Evolutionary conservation across 2,329 filamentous ascomycete genomes (phyloP), one percentile per base, ranked within the genome.

Genomic region (Furcasterigmium sp.): DNA sequence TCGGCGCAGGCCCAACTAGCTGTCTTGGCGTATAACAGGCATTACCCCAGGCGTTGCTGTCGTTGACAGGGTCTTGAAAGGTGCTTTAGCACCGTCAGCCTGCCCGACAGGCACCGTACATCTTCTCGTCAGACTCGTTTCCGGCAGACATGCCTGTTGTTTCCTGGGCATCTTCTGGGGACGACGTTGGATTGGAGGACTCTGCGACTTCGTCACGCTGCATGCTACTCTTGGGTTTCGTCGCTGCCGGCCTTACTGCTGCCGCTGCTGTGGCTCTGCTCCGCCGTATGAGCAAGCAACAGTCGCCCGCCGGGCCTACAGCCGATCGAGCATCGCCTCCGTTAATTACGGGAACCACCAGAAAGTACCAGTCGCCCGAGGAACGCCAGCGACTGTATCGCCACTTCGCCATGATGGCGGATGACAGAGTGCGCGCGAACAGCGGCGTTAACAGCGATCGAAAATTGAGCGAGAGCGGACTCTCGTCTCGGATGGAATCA

Each of bases 81-180:
- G n/a, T 35, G n/a, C 18, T 35, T 2, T 18, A 5, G 18, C 32
- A 35, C n/a, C 11, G 32, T 35, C 32, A 35, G n/a, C 15, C n/a
- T 18, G n/a, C 17, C 32, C 32, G 15, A 35, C 32, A n/a, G 15
- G 15, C n/a, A 15, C 32, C 17, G 32, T 35, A n/a, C 32, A 18
- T 35, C 15, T 35, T 17, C 32, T 35, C 32, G 17, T 18, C 32
- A 17, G 32, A 17, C 15, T 35, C n/a, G n/a, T 35, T 15, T 35
- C 15, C 18, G n/a, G 60, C 59, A 66, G 60, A 46, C 47, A 69
- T 68, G 66, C 64, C 67, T 51, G 58, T 56, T 54, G 52, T 65
- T 53, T 58, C 34, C 44, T 43, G 45, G 48, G 54, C 57, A 47
- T 28, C 14, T 18, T 43, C 51, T 45, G 53, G 52, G 54, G 54